A percentile compares a stretch with the other conserved stretches of the same genome.
Evolutionary conservation across 441 rosid genomes (phyloP).

Genomic region (Breynia disticha): DNA sequence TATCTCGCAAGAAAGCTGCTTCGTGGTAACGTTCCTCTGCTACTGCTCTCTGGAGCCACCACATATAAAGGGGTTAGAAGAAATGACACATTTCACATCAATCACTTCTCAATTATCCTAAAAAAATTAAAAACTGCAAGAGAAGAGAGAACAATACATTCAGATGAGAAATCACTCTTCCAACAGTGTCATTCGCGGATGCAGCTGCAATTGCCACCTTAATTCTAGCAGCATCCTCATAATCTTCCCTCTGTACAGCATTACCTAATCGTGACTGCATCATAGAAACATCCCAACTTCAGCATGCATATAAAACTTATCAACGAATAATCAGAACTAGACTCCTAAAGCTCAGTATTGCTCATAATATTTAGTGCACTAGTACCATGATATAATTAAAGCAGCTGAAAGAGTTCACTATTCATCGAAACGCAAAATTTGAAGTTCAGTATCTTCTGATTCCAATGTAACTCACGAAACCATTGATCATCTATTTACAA

Average conservation of each 20-base stretch:
- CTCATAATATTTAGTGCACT: background rate
- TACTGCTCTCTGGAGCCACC: constrained; percentile 16
- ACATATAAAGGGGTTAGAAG: background rate
- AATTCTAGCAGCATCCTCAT: constrained; percentile 69
- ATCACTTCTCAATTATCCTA: background rate
- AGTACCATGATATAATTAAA: no score
- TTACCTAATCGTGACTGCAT: constrained; percentile 56
- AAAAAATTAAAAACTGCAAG: background rate
- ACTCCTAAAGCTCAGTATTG: background rate
- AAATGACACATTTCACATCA: background rate
- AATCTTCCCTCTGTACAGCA: constrained; percentile 61
- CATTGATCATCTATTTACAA: no score
- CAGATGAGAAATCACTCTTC: constrained; percentile 54
- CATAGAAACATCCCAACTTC: background rate
- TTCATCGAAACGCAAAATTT: no score
- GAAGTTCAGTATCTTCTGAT: no score
- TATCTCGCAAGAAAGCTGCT: constrained; percentile 21
- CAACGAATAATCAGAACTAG: background rate
- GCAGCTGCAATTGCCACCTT: constrained; percentile 94
- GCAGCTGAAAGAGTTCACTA: no score
- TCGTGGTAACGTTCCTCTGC: constrained; percentile 21
- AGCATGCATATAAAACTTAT: constrained; percentile 1
- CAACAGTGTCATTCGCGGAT: constrained; percentile 68
- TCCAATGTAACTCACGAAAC: no score
- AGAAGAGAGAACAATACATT: constrained; percentile 28